Base-by-base conservation (phyloP, 139 green algal genomes). In the Picochlorum sp. region DNA sequence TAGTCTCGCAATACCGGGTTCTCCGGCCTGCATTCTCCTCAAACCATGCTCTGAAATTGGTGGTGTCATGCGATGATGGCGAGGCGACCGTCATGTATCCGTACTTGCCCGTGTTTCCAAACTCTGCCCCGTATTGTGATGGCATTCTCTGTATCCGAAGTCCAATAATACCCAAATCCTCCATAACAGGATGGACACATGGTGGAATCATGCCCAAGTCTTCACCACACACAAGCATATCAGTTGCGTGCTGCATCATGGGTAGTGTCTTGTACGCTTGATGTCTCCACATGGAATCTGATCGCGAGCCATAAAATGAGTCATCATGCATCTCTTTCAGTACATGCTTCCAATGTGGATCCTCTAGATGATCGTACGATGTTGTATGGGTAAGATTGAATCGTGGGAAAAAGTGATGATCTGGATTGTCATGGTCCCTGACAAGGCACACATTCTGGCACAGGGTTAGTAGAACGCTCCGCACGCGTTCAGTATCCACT, bases 211-310 rank as follows among this genome's bases (percentile, higher is more conserved):
- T 86, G 20, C 91, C 91, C 57, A 97, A 75, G 63, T 97, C 91
- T 80, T 97, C 91, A 0, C 89, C 92, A 74, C 88, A 98, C 41
- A 97, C 84, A 38, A 98, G 83, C 91, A 97, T 98, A 69, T 90
- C 71, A 0, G 76, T 92, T 24, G 85, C 72, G 0, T 74, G 44
- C 69, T 88, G 77, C 44, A 97, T 83, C 58, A 77, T 84, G 1
- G 92, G 92, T 65, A 98, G 78, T 62, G 90, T 95, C 51, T 67
- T 68, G 49, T 88, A 60, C 24, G 88, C 87, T 13, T 88, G 81
- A 50, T 77, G 60, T 3, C 78, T 66, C 92, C 92, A 97, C 63
- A 94, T 62, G 7, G 73, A 67, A 13, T 91, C 76, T 65, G 95
- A 86, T 34, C 57, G 26, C 1, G 2, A 16, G 57, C 77, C 67